Percentiles rank a stretch among this genome's conserved stretches.
Evolutionary conservation across 2,329 filamentous ascomycete species (phyloP).

Genomic region (Paecilomyces dactylethromorphus): DNA sequence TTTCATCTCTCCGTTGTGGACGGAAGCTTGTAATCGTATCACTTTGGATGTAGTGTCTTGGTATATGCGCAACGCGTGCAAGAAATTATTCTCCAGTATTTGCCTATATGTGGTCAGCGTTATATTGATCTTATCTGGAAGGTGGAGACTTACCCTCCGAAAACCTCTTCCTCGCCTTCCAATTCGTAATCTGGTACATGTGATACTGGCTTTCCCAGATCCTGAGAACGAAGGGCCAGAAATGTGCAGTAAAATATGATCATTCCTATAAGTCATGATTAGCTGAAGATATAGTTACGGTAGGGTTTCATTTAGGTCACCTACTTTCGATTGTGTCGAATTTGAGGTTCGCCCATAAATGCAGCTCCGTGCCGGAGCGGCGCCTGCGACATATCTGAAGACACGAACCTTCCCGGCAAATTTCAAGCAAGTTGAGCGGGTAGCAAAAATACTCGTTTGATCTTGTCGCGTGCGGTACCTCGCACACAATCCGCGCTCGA

Average conservation of each 20-base stretch:
- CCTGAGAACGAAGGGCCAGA: conserved; percentile 53
- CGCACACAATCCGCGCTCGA: conserved; percentile 49
- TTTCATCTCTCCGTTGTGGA: conserved; percentile 46
- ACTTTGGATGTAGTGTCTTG: conserved; percentile 45
- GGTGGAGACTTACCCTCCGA: conserved; percentile 38
- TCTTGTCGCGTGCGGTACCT: conserved; percentile 34
- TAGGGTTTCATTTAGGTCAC: conserved; percentile 4
- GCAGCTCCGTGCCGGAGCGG: conserved; percentile 31
- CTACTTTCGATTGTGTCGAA: conserved; percentile 51
- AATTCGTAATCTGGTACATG: conserved; percentile 45
- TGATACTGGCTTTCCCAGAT: conserved; percentile 34
- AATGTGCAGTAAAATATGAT: conserved; percentile 53
- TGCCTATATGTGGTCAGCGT: conserved; percentile 30
- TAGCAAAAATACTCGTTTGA: conserved; percentile 43
- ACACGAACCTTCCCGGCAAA: conserved; percentile 29
- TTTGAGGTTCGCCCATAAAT: conserved; percentile 49
- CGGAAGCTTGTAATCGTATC: conserved; percentile 51
- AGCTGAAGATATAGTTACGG: neutral
- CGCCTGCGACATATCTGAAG: conserved; percentile 34
- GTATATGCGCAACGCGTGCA: conserved; percentile 51
- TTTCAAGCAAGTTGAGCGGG: conserved; percentile 42
- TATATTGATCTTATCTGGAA: neutral
- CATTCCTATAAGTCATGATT: conserved; percentile 36
- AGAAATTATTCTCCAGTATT: conserved; percentile 46
- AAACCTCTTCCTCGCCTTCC: conserved; percentile 41